Conservation (phyloP, 2,329 filamentous ascomycete genomes). For the Talaromyces marneffei region DNA sequence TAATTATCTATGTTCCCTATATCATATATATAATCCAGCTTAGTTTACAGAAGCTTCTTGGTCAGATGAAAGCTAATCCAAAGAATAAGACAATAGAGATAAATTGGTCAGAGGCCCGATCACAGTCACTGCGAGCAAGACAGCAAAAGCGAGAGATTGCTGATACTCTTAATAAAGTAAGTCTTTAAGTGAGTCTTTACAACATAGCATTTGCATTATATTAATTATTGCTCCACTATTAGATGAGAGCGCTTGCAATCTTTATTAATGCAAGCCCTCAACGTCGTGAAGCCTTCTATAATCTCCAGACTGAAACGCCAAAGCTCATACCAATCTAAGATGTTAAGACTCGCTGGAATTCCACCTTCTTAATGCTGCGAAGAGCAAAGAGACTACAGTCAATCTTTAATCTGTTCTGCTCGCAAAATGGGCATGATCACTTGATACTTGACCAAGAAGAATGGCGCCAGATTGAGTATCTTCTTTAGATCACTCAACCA, state of each 20-base stretch:
- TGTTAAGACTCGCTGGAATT: slow-evolving; percentile 17
- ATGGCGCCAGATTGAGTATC: slow-evolving; percentile 17
- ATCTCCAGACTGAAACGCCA: slow-evolving; percentile 12
- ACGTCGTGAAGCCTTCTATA: slow-evolving; percentile 14
- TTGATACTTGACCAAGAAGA: slow-evolving; percentile 13
- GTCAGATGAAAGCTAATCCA: slow-evolving; percentile 11
- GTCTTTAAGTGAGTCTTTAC: neutral
- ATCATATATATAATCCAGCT: slow-evolving; percentile 16
- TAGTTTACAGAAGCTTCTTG: slow-evolving; percentile 16
- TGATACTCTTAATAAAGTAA: slow-evolving; percentile 6
- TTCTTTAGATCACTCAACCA: too few relatives aligned
- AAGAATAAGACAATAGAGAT: neutral
- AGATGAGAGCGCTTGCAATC: slow-evolving; percentile 11
- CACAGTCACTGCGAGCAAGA: neutral
- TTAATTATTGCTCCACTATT: neutral
- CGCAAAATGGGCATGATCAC: neutral
- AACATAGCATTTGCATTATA: neutral
- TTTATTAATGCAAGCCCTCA: slow-evolving; percentile 17
- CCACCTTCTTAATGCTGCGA: slow-evolving; percentile 17
- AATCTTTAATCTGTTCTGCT: neutral
- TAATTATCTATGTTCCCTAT: slow-evolving; percentile 11
- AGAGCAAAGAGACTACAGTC: slow-evolving; percentile 13
- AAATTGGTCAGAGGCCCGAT: neutral
- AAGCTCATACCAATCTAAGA: slow-evolving; percentile 17
- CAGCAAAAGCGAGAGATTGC: slow-evolving; percentile 3